Percentiles rank a stretch among this genome's conserved stretches.
Evolutionary conservation across 208 protist genomes (phyloP).

Genomic region (Crithidia sp.): DNA sequence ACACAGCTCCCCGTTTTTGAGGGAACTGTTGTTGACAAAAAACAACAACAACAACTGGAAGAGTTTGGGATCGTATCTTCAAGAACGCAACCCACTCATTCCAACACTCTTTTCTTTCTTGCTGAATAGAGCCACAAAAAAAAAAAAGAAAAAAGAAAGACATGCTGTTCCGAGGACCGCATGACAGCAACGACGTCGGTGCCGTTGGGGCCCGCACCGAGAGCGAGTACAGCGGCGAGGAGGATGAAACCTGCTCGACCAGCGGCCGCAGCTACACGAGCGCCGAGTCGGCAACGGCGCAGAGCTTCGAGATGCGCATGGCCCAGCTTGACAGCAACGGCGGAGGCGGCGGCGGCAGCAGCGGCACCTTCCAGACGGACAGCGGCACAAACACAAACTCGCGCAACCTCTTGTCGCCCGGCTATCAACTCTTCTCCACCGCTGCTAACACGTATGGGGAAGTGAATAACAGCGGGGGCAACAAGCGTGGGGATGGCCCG

Average conservation of each 20-base stretch:
- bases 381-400: not conserved
- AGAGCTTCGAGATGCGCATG: conserved; percentile 54
- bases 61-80: no score
- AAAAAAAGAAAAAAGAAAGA: not conserved
- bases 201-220: conserved; percentile 14
- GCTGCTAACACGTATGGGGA: not conserved
- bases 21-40: no score
- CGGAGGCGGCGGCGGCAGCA: not conserved
- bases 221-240: conserved; percentile 20
- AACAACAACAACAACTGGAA: no score
- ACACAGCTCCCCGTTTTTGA: no score
- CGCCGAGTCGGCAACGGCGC: conserved; percentile 30
- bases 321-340: conserved; percentile 18
- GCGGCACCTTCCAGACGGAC: not conserved
- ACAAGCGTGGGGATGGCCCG: conserved; percentile 4
- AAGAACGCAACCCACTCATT: no score
- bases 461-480: not conserved
- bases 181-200: conserved; percentile 25
- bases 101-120: not conserved
- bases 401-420: conserved; percentile 16
- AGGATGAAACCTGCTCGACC: conserved; percentile 32
- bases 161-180: conserved; percentile 35
- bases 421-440: conserved; percentile 27
- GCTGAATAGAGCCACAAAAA: not conserved
- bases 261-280: conserved; percentile 44